Percentiles rank a stretch among this genome's conserved stretches.
Conservation (phyloP, 1,284 basidiomycete genomes). For the Xerocomus minutiporus region DNA sequence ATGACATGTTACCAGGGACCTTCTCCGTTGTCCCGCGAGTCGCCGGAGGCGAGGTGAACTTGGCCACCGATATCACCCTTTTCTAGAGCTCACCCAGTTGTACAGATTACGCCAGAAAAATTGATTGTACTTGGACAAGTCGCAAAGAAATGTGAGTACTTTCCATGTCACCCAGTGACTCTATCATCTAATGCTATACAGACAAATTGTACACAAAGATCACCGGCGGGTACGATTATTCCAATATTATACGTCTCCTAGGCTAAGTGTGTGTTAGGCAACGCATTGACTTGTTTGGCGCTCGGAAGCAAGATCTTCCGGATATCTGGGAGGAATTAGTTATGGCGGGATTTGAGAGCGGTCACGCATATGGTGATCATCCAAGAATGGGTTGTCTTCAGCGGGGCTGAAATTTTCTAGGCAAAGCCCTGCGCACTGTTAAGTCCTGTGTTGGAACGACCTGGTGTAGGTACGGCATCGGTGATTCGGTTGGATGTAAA, state of each 20-base stretch:
- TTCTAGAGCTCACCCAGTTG: neutral
- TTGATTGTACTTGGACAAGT: constrained; percentile 67
- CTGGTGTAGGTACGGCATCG: constrained; percentile 75
- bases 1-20: constrained; percentile 36
- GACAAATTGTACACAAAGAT: constrained; percentile 67
- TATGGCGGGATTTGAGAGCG: constrained; percentile 69
- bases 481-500: constrained; percentile 64
- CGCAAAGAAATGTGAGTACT: constrained; percentile 55
- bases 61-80: neutral
- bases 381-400: constrained; percentile 2
- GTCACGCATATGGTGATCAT: constrained; percentile 69
- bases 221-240: constrained; percentile 38
- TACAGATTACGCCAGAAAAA: constrained; percentile 59
- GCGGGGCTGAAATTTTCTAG: constrained; percentile 18
- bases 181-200: constrained; percentile 9
- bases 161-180: neutral
- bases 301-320: constrained; percentile 70
- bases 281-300: constrained; percentile 73
- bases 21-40: constrained; percentile 74
- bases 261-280: constrained; percentile 37
- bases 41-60: constrained; percentile 52
- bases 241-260: neutral
- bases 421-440: constrained; percentile 52
- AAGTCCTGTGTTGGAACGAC: constrained; percentile 56
- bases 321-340: constrained; percentile 70